These are phyloP conservation scores for Penicillium egyptiacum DNA, from an alignment of 495 filamentous ascomycete species.

Conservation along the genomic window DNA sequence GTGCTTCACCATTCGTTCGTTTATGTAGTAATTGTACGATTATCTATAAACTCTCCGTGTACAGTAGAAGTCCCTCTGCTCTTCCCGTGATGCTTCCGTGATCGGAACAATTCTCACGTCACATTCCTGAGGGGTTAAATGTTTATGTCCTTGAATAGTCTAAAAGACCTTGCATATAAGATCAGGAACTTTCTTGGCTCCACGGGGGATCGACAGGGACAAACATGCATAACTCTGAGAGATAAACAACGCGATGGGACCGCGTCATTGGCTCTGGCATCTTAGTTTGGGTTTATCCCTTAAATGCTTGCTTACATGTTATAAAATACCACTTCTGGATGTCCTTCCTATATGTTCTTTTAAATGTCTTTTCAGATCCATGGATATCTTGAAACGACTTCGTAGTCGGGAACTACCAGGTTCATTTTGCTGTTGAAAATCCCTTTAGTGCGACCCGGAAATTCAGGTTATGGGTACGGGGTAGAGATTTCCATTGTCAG, in stretches of 20 bases:
- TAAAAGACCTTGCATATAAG: background rate
- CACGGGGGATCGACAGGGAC: slow-evolving; percentile 32
- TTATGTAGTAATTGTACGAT: background rate
- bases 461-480: background rate
- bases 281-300: background rate
- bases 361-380: no score
- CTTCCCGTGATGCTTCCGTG: background rate
- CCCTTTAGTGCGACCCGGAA: no score
- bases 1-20: slow-evolving; percentile 2
- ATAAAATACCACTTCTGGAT: no score
- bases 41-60: background rate
- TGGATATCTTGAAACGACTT: no score
- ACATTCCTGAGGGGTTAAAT: slow-evolving; percentile 4
- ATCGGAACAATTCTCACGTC: background rate
- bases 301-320: no score
- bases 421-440: no score
- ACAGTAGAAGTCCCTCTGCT: background rate
- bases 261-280: slow-evolving; percentile 9
- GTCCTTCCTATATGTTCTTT: no score
- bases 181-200: background rate
- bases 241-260: slow-evolving; percentile 12
- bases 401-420: no score
- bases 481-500: background rate
- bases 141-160: background rate
- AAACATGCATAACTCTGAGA: slow-evolving; percentile 13